Percentiles rank a stretch among this genome's conserved stretches.
phyloP scores from a whole-genome alignment of 305 asterid genomes.

The Fraxinus baroniana region DNA sequence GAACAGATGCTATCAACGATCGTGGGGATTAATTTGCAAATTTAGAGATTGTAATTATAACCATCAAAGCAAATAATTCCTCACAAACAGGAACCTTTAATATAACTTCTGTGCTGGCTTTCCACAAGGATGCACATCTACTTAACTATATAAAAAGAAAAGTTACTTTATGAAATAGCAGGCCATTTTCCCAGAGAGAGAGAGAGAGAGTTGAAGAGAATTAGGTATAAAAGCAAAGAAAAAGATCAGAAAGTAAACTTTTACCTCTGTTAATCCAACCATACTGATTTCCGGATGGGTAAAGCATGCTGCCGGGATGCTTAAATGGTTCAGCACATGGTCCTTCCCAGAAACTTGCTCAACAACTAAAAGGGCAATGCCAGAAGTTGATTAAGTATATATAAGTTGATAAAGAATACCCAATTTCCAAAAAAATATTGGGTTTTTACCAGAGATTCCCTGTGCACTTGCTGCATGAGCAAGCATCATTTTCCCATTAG shows the following conservation, averaged over 20 bases:
- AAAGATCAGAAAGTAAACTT: conserved; percentile 13
- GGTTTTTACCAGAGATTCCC: no score
- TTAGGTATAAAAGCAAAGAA: conserved; percentile 9
- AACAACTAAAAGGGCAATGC: conserved; percentile 37
- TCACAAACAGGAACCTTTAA: neutral
- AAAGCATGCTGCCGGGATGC: conserved; percentile 98
- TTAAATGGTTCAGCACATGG: conserved; percentile 86
- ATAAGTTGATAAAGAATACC: neutral
- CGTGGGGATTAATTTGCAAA: neutral
- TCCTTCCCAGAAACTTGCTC: conserved; percentile 90
- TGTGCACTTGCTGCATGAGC: no score
- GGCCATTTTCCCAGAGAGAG: neutral
- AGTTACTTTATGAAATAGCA: neutral
- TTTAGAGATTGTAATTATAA: neutral
- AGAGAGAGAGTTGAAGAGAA: neutral
- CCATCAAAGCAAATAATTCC: neutral
- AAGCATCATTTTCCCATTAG: no score
- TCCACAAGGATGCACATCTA: neutral
- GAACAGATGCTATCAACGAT: neutral
- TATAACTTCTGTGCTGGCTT: neutral
- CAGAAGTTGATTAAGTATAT: conserved; percentile 19
- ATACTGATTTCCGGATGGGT: conserved; percentile 99
- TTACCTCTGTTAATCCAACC: conserved; percentile 98
- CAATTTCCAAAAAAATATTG: no score
- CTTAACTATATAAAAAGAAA: neutral